Conservation (phyloP, 768 basidiomycete genomes). For the Melanogaster broomeanus region DNA sequence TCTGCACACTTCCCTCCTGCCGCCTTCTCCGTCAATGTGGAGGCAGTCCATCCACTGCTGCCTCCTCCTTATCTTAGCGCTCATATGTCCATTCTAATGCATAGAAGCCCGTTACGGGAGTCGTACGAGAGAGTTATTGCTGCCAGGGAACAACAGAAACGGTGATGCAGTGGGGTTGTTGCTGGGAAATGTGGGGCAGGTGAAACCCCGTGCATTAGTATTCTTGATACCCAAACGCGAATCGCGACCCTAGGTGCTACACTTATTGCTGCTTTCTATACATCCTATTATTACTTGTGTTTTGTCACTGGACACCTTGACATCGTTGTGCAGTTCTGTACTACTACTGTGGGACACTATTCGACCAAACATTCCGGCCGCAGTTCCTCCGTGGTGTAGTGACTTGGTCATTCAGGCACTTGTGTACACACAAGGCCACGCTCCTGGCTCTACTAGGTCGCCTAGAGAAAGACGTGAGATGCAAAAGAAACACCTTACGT, state of each 20-base stretch:
- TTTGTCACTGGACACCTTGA: slow-evolving; percentile 14
- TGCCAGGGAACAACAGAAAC: slow-evolving; percentile 48
- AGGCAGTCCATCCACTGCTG: slow-evolving; percentile 67
- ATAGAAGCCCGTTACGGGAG: slow-evolving; percentile 68
- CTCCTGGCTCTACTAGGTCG: too few relatives aligned
- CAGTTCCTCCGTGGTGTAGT: too few relatives aligned
- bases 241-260: slow-evolving; percentile 10
- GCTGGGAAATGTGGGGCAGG: neutral
- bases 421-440: too few relatives aligned
- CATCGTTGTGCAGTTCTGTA: slow-evolving; percentile 4
- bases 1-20: slow-evolving; percentile 64
- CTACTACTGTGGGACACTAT: slow-evolving; percentile 3
- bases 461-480: too few relatives aligned
- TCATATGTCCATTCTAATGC: slow-evolving; percentile 67
- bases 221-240: slow-evolving; percentile 24
- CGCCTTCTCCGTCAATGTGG: slow-evolving; percentile 55
- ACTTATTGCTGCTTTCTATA: slow-evolving; percentile 28
- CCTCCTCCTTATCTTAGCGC: slow-evolving; percentile 72
- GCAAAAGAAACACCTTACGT: too few relatives aligned
- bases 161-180: slow-evolving; percentile 5
- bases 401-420: too few relatives aligned
- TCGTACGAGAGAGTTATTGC: slow-evolving; percentile 66
- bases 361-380: neutral
- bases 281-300: slow-evolving; percentile 26
- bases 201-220: slow-evolving; percentile 2